Evolutionary conservation across 2,329 filamentous ascomycete species (phyloP), one percentile per base, ranked within the genome.

Genomic region (Arthrobotrys pseudoclavata): DNA sequence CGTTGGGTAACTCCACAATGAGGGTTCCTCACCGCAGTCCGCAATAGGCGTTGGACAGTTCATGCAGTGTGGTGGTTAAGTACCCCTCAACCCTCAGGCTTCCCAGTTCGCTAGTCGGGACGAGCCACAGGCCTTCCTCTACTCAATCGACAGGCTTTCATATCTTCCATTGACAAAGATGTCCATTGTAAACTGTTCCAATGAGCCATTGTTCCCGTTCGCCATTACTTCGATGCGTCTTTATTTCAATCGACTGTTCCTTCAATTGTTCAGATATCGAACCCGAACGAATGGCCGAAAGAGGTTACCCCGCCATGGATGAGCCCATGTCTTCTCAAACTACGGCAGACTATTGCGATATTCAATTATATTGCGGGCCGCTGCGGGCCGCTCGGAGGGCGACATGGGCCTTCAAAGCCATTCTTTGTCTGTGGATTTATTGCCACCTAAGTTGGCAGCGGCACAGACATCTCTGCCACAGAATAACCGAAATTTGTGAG

Each of bases 381-480:
- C n/a, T 45, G 42, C n/a, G 6, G 42, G 15, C 42, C 42, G 18
- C 42, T 20, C 42, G n/a, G 42, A 45, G 18, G n/a, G 20, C n/a
- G 42, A 5, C 9, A 42, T 42, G 42, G 7, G n/a, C 42, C n/a
- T 45, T 45, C 15, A 1, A 5, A 6, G 5, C 10, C 13, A 42
- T 4, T n/a, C 13, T 2, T 42, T 18, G 40, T 5, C 42, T 9
- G 1, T 20, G 42, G 18, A 9, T 9, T 9, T 9, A 45, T 45
- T 20, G 15, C 6, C 18, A 45, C 24, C 12, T 3, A 18, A 18
- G 5, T 53, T 15, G 24, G 18, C 12, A 31, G 15, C n/a, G 29
- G 52, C 52, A 22, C 52, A 57, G 29, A 12, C 6, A 5, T 37
- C 31, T 22, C n/a, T 57, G 52, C 52, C 52, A 57, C 52, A 12